Percentiles rank a stretch among this genome's conserved stretches.
phyloP scores from a whole-genome alignment of 2,329 filamentous ascomycete genomes.

The Rhynchosporium graminicola region DNA sequence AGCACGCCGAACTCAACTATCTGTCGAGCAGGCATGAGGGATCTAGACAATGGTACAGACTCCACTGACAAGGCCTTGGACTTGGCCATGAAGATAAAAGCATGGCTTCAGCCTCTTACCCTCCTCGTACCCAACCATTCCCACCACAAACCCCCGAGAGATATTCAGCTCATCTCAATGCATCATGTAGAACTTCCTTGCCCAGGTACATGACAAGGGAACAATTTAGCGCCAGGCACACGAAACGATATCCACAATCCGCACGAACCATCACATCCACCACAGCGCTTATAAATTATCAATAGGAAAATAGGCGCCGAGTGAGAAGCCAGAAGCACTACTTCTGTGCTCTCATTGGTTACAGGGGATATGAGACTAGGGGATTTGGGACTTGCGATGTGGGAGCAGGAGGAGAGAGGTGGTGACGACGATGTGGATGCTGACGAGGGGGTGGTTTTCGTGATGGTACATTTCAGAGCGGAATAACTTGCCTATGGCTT shows the following conservation, averaged over 20 bases:
- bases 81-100: no score
- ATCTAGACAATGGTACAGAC: no score
- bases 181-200: no score
- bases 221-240: conserved; percentile 35
- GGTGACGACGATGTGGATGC: conserved; percentile 2
- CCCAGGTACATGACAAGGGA: not conserved
- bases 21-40: no score
- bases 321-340: conserved; percentile 26
- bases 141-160: not conserved
- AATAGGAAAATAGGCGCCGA: conserved; percentile 28
- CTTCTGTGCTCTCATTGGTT: conserved; percentile 25
- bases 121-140: no score
- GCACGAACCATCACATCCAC: conserved; percentile 30
- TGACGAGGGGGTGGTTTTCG: not conserved
- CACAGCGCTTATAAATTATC: conserved; percentile 25
- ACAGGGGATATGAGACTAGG: not conserved
- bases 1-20: no score
- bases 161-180: not conserved
- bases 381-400: conserved; percentile 2
- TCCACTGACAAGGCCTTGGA: no score
- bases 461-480: not conserved
- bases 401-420: conserved; percentile 17
- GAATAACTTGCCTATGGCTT: no score
- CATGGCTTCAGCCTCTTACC: no score
- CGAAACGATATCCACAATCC: conserved; percentile 27